Evolutionary conservation across 805 yeast genomes (phyloP), one percentile per base, ranked within the genome.

Genomic region (Nakazawaea ishiwadae): DNA sequence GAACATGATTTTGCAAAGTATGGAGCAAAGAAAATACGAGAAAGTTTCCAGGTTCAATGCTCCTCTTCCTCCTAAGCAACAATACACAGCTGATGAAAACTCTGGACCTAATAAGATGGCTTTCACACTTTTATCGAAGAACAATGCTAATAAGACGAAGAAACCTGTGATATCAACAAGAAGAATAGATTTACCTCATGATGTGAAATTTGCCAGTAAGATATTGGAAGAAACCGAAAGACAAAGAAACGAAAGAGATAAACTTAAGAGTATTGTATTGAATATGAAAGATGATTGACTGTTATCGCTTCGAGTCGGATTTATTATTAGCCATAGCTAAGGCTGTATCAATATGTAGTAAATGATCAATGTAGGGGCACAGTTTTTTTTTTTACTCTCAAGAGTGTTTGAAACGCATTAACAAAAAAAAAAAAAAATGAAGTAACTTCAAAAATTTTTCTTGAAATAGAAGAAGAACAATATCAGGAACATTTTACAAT

Each of bases 101-200:
- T 12, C 14, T 16, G 29, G 8, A 14, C 15, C 19, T 14, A 15
- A 36, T 51, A 9, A 38, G 45, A 60, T 72, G 21, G 55, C 73
- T 11, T 81, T 81, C 54, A 72, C 76, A 3, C 66, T 83, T 41
- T 56, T 83, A 40, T 73, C 82, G 7, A 77, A 69, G 48, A 59
- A 68, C 20, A 9, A 31, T 12, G 16, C 9, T 11, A 27, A 12
- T 27, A 36, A 29, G 27, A 84, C 81, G 16, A 72, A 71, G 50
- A 69, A 63, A 46, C 37, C 23, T 3, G 58, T 67, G 3, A 58
- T 61, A 30, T 60, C 75, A 1, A 69, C 69, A 37, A 67, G 62
- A 26, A 35, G 18, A 27, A 53, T 83, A 19, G 58, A 54, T 4
- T 58, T 84, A 27, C 88, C 89, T 0, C 59, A 68, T 1, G 65